These are phyloP conservation scores for Isatis lusitanica DNA, from an alignment of 441 rosid species.

Conservation along the genomic window DNA sequence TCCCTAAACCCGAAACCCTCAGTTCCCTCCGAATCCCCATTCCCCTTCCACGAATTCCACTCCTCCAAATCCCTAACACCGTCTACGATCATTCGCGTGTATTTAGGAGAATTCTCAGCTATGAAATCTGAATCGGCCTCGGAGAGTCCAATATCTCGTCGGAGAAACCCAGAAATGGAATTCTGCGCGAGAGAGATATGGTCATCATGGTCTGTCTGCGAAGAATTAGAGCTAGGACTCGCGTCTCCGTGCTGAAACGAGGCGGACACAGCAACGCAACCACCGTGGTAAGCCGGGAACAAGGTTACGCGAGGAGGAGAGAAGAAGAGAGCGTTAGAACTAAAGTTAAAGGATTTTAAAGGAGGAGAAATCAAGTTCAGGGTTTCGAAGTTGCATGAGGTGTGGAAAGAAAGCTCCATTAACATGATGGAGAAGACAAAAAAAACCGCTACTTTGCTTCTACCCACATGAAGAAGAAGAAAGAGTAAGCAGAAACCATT, in stretches of 20 bases:
- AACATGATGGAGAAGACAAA: conserved; percentile 20
- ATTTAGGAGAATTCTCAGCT: conserved; percentile 55
- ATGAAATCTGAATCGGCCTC: conserved; percentile 49
- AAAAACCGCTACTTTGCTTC: conserved; percentile 19
- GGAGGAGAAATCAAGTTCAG: conserved; percentile 5
- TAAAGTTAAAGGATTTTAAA: neutral
- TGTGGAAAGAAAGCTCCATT: conserved; percentile 21
- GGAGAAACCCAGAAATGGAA: conserved; percentile 57
- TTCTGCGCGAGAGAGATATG: conserved; percentile 44
- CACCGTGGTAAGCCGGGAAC: neutral
- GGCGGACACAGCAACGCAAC: conserved; percentile 13
- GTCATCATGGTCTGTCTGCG: conserved; percentile 28
- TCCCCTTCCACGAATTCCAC: conserved; percentile 55
- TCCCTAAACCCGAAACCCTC: conserved; percentile 54
- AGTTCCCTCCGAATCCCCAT: conserved; percentile 25
- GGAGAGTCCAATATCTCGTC: conserved; percentile 51
- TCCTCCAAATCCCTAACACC: conserved; percentile 76
- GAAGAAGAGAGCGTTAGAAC: conserved; percentile 28
- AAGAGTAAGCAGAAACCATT: conserved; percentile 18
- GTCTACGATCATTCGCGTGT: conserved; percentile 56
- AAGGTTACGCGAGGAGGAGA: conserved; percentile 29
- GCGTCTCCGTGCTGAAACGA: conserved; percentile 24
- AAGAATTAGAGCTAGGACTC: conserved; percentile 11
- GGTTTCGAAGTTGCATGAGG: conserved; percentile 18
- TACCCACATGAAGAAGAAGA: conserved; percentile 14